Conservation (phyloP, 768 basidiomycete genomes). For the Vararia minispora region DNA sequence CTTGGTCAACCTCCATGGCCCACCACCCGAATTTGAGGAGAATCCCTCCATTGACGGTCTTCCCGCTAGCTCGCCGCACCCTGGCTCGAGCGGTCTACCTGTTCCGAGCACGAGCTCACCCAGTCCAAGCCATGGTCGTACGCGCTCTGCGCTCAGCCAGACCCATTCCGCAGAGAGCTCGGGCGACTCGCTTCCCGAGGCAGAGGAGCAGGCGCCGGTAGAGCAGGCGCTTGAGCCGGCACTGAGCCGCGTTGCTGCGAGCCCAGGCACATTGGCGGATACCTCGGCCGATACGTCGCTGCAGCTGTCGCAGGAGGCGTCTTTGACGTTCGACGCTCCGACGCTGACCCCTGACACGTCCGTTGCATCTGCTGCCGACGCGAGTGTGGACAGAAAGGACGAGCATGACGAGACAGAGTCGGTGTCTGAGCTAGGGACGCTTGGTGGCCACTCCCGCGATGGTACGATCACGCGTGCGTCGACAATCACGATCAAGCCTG, state of each 20-base stretch:
- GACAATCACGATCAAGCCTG: no score
- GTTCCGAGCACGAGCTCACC: constrained; percentile 2
- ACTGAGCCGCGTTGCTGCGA: neutral
- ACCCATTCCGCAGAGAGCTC: neutral
- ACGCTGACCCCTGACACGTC: no score
- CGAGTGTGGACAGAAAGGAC: no score
- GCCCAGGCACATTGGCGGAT: neutral
- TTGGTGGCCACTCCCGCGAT: no score
- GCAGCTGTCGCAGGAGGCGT: neutral
- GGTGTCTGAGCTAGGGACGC: no score
- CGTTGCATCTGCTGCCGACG: no score
- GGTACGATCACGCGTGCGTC: no score
- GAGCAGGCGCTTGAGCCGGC: neutral
- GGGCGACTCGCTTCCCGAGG: neutral
- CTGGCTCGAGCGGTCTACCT: constrained; percentile 2
- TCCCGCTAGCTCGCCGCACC: constrained; percentile 1
- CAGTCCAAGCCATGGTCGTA: neutral
- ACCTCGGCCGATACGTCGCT: neutral
- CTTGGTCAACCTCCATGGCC: constrained; percentile 26
- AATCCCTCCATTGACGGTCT: constrained; percentile 8
- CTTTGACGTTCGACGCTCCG: no score
- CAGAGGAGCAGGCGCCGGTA: neutral
- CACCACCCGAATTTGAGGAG: constrained; percentile 43
- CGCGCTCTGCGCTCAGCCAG: neutral
- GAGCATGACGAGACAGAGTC: no score